Conservation (phyloP, 306 rosid species). For the Quillaja saponaria region DNA sequence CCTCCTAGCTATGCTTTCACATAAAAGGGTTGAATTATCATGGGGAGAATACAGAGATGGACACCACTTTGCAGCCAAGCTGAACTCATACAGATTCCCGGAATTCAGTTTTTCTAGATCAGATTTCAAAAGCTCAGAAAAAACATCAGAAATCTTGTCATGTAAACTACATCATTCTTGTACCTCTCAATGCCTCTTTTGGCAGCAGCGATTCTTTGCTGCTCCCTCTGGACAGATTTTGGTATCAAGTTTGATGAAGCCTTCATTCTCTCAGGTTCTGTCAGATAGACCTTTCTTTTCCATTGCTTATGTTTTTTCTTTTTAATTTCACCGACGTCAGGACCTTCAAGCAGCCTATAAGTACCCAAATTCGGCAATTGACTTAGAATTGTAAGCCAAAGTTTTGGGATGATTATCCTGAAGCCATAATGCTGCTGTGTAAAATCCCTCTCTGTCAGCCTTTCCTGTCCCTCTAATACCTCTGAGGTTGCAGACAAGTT, state of each 20-base stretch:
- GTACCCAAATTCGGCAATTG: conserved; percentile 2
- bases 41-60: not conserved
- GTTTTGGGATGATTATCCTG: conserved; percentile 15
- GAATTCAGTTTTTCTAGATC: not conserved
- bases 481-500: conserved; percentile 63
- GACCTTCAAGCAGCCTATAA: not conserved
- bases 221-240: too few species aligned
- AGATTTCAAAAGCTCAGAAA: conserved; percentile 1
- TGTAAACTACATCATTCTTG: not conserved
- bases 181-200: conserved; percentile 1
- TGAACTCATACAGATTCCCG: not conserved
- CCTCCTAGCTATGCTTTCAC: conserved; percentile 11
- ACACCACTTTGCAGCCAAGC: conserved; percentile 14
- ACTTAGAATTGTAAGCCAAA: not conserved
- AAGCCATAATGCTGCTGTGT: conserved; percentile 47
- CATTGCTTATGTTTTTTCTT: too few species aligned
- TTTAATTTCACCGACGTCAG: conserved; percentile 28
- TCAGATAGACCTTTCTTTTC: not conserved
- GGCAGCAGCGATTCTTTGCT: conserved; percentile 2
- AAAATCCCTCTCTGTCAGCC: conserved; percentile 48
- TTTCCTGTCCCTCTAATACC: conserved; percentile 73
- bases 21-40: not conserved
- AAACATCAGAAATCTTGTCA: conserved; percentile 3
- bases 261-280: not conserved
- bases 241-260: too few species aligned